These are phyloP conservation scores for Penicillium soppii DNA, from an alignment of 495 filamentous ascomycete species.

Conservation along the genomic window DNA sequence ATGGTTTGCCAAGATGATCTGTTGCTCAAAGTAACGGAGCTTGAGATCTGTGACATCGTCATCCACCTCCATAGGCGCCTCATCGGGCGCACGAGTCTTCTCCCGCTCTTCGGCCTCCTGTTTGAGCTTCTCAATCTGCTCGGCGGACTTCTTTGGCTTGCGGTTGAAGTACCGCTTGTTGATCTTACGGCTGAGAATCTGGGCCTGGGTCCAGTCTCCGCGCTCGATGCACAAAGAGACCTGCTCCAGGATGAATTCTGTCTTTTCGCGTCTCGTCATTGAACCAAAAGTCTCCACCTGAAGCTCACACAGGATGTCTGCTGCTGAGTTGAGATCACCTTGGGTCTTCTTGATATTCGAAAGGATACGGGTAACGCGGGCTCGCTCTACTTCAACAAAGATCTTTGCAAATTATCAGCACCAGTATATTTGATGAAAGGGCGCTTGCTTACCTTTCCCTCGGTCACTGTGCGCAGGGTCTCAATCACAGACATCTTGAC, in stretches of 20 bases:
- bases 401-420: conserved; percentile 54
- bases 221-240: conserved; percentile 93
- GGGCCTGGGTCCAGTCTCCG: conserved; percentile 93
- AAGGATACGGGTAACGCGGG: conserved; percentile 88
- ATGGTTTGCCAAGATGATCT: conserved; percentile 91
- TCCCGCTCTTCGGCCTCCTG: conserved; percentile 80
- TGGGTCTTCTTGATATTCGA: conserved; percentile 96
- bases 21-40: conserved; percentile 93
- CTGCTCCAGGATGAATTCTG: conserved; percentile 95
- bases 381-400: conserved; percentile 97
- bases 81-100: conserved; percentile 66
- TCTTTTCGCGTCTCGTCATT: conserved; percentile 96
- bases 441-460: conserved; percentile 72
- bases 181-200: conserved; percentile 93
- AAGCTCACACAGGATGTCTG: conserved; percentile 92
- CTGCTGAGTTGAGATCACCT: conserved; percentile 84
- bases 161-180: conserved; percentile 86
- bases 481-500: conserved; percentile 92
- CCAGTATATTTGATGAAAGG: not conserved
- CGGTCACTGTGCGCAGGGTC: conserved; percentile 91
- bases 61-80: conserved; percentile 70
- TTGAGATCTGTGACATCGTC: conserved; percentile 97
- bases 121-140: conserved; percentile 84
- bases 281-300: conserved; percentile 99
- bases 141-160: conserved; percentile 83